Percentiles rank a stretch among this genome's conserved stretches.
phyloP scores from a whole-genome alignment of 148 eudicot genomes.

The Cornus kousa region DNA sequence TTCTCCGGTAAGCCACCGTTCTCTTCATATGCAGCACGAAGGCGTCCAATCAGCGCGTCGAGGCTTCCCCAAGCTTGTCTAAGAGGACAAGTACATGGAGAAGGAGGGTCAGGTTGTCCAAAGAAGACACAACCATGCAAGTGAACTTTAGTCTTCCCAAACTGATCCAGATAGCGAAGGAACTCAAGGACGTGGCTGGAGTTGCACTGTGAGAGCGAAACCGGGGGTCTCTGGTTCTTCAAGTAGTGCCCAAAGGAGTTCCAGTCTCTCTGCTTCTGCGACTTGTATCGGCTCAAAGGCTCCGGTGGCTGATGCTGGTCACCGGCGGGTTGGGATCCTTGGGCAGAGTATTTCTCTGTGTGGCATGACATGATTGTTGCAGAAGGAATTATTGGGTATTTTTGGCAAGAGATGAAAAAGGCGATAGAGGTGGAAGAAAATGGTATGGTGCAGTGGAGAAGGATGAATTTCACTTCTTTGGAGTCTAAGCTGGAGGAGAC shows the following conservation, averaged over 20 bases:
- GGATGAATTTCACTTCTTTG: slow-evolving; percentile 18
- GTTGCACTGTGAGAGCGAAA: slow-evolving; percentile 45
- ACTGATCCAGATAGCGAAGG: slow-evolving; percentile 60
- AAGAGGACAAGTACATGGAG: slow-evolving; percentile 61
- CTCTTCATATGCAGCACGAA: slow-evolving; percentile 65
- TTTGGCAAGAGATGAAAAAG: slow-evolving; percentile 10
- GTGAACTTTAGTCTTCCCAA: slow-evolving; percentile 71
- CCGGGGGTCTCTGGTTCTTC: slow-evolving; percentile 57
- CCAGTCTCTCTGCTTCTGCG: slow-evolving; percentile 65
- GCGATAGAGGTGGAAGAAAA: slow-evolving; percentile 11
- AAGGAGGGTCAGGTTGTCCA: slow-evolving; percentile 70
- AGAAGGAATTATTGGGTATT: slow-evolving; percentile 12
- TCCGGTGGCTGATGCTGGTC: slow-evolving; percentile 1
- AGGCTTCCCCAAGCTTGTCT: slow-evolving; percentile 77
- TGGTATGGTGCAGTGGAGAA: slow-evolving; percentile 17
- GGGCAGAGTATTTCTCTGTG: neutral
- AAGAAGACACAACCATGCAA: slow-evolving; percentile 51
- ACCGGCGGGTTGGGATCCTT: slow-evolving; percentile 16
- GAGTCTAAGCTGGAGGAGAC: slow-evolving; percentile 23
- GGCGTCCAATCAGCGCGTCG: slow-evolving; percentile 59
- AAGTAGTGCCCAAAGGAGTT: slow-evolving; percentile 69
- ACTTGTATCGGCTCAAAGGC: slow-evolving; percentile 53
- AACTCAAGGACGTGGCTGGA: slow-evolving; percentile 61
- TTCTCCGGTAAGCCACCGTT: slow-evolving; percentile 56
- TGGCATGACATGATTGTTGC: slow-evolving; percentile 14